Conservation (phyloP, 1,284 basidiomycete species). For the Ceratobasidium sp. region DNA sequence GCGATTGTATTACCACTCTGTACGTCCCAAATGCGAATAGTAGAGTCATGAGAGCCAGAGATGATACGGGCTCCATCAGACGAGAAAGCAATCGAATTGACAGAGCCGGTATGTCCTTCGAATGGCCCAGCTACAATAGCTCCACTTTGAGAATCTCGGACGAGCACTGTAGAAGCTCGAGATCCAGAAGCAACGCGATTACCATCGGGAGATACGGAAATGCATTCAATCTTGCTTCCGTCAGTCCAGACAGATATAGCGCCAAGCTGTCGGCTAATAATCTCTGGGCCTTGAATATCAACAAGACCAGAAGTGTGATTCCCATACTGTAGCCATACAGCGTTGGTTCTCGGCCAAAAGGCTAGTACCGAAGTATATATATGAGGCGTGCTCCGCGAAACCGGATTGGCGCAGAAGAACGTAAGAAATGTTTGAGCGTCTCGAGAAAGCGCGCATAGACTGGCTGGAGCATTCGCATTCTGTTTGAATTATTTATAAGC, state of each 20-base stretch:
- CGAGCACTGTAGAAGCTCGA: conserved; percentile 3
- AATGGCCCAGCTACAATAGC: neutral
- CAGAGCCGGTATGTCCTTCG: neutral
- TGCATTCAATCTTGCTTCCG: too few relatives aligned
- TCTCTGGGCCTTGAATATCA: too few relatives aligned
- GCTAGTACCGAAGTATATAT: conserved; percentile 13
- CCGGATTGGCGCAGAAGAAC: neutral
- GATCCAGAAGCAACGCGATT: conserved; percentile 42
- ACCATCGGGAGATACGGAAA: conserved; percentile 51
- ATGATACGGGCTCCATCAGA: conserved; percentile 8
- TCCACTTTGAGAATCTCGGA: conserved; percentile 13
- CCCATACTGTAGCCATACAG: neutral
- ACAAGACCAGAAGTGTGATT: conserved; percentile 9
- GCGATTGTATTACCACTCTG: too few relatives aligned
- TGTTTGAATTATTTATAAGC: neutral
- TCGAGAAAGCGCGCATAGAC: neutral
- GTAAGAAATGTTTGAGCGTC: conserved; percentile 1
- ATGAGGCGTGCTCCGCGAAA: conserved; percentile 15
- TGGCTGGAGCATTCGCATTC: neutral
- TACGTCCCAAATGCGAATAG: neutral
- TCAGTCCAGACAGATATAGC: too few relatives aligned
- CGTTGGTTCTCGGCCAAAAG: neutral
- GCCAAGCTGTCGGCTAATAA: too few relatives aligned
- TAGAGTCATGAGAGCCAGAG: conserved; percentile 8
- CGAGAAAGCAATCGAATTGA: conserved; percentile 17